Percentiles rank a stretch among this genome's conserved stretches.
Conservation (phyloP, 192 early-diverging fungal species). For the Mortierella antarctica region DNA sequence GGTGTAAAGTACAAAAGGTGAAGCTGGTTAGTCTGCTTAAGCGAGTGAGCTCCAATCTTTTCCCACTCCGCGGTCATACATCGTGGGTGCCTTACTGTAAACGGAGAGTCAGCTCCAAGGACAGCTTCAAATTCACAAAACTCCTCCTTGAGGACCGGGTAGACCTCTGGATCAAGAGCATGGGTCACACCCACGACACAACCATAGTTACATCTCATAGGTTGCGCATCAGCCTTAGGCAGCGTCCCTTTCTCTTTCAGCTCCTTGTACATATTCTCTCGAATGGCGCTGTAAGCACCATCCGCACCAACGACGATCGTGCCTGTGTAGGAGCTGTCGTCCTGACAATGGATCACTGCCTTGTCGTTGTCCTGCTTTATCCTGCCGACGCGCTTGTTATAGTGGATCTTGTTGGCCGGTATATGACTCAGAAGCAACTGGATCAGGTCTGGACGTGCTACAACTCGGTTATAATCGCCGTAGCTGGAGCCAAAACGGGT, state of each 20-base stretch:
- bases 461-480: conserved; percentile 27
- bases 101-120: background rate
- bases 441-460: conserved; percentile 24
- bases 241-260: conserved; percentile 6
- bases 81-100: too few species aligned
- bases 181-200: background rate
- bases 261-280: conserved; percentile 24
- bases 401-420: conserved; percentile 25
- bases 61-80: background rate
- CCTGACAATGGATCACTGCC: conserved; percentile 24
- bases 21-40: background rate
- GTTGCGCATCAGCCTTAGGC: conserved; percentile 13
- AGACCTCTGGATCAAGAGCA: conserved; percentile 2
- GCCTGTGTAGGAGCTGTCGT: conserved; percentile 13
- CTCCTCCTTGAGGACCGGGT: background rate
- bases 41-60: background rate
- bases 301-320: conserved; percentile 25
- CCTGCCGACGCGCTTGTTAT: conserved; percentile 25
- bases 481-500: background rate
- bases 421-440: conserved; percentile 12
- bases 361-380: conserved; percentile 27
- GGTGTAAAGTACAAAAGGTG: background rate
- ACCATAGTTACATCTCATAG: conserved; percentile 32
- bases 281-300: conserved; percentile 23
- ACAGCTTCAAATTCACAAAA: background rate